Percentiles rank a stretch among this genome's conserved stretches.
Evolutionary conservation across 495 filamentous ascomycete species (phyloP).

Genomic region (Aeminium ludgeri): DNA sequence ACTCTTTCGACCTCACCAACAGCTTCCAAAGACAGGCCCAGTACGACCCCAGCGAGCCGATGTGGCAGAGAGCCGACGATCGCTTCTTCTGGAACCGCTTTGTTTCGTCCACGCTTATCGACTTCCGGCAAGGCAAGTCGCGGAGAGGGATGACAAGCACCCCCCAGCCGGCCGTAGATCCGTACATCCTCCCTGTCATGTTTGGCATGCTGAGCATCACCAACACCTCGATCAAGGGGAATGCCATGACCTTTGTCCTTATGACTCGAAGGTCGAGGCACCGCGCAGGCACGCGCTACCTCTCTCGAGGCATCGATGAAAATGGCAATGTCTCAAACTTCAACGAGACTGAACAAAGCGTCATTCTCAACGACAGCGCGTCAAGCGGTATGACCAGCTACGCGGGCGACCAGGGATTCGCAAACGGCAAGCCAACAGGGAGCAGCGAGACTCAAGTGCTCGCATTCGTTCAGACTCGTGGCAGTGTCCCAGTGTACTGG

Average conservation of each 20-base stretch:
- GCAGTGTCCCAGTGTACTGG: conserved; percentile 90
- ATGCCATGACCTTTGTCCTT: conserved; percentile 65
- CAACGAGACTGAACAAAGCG: conserved; percentile 90
- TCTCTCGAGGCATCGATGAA: conserved; percentile 84
- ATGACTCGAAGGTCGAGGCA: conserved; percentile 77
- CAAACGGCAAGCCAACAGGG: conserved; percentile 46
- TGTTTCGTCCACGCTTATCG: conserved; percentile 75
- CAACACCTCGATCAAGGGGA: conserved; percentile 62
- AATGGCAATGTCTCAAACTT: conserved; percentile 90
- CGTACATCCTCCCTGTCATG: conserved; percentile 87
- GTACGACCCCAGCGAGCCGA: conserved; percentile 44
- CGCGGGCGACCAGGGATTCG: conserved; percentile 55
- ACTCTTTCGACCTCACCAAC: conserved; percentile 87
- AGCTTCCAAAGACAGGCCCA: conserved; percentile 82
- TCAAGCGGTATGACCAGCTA: conserved; percentile 61
- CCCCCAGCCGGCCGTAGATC: conserved; percentile 62
- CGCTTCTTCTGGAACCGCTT: conserved; percentile 98
- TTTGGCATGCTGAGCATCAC: conserved; percentile 85
- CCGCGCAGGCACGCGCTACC: conserved; percentile 79
- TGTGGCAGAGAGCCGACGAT: conserved; percentile 89
- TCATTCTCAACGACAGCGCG: conserved; percentile 64
- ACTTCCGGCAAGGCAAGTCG: conserved; percentile 45
- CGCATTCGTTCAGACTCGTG: conserved; percentile 88
- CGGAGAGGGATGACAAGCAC: conserved; percentile 30
- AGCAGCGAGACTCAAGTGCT: conserved; percentile 70